Evolutionary conservation across 768 basidiomycete species (phyloP).

Genomic region (Coprinellus micaceus): DNA sequence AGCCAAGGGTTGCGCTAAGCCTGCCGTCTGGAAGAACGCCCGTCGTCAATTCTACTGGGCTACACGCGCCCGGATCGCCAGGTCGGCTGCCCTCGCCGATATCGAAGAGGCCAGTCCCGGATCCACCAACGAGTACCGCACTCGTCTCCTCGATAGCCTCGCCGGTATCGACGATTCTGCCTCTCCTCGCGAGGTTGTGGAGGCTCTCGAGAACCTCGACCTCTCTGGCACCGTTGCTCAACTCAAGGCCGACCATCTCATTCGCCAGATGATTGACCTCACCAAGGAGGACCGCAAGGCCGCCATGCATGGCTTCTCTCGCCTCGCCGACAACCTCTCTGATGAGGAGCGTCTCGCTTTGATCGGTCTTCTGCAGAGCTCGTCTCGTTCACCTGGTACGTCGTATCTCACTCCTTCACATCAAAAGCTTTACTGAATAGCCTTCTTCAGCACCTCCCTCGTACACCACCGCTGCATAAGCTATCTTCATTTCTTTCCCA

Average conservation of each 20-base stretch:
- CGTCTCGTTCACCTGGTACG: conserved; percentile 57
- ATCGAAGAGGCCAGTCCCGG: conserved; percentile 72
- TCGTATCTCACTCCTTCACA: conserved; percentile 11
- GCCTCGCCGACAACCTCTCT: conserved; percentile 67
- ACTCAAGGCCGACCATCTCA: conserved; percentile 66
- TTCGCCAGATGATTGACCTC: conserved; percentile 61
- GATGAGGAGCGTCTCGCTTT: conserved; percentile 68
- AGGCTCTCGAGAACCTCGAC: conserved; percentile 69
- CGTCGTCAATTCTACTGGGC: conserved; percentile 94
- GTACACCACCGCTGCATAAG: conserved; percentile 28
- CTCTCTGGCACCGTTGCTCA: conserved; percentile 57
- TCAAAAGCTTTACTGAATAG: background rate
- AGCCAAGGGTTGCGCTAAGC: conserved; percentile 91
- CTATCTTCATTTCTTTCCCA: conserved; percentile 4
- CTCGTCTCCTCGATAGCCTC: conserved; percentile 59
- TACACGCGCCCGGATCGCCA: conserved; percentile 75
- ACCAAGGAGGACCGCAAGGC: conserved; percentile 75
- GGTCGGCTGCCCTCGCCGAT: conserved; percentile 56
- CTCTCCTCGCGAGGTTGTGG: conserved; percentile 55
- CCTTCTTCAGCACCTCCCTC: conserved; percentile 33
- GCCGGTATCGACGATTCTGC: conserved; percentile 50
- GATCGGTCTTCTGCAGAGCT: conserved; percentile 56
- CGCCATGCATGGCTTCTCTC: conserved; percentile 67
- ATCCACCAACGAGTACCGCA: conserved; percentile 62
- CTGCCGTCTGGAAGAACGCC: conserved; percentile 83